Conservation (phyloP, 768 basidiomycete species). For the Termitomyces heimii region DNA sequence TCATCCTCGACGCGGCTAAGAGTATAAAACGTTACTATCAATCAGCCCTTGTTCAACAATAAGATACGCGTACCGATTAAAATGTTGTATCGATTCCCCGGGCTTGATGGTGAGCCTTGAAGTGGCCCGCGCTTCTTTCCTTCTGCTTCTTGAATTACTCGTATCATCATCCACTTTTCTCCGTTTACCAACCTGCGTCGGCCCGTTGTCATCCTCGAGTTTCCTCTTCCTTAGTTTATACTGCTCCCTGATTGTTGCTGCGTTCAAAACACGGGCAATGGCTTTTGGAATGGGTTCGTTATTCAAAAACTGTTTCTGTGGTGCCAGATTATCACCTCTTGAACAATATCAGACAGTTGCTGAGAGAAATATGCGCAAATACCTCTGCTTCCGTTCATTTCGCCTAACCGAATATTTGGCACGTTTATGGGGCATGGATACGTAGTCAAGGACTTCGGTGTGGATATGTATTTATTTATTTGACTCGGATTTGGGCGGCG, state of each 20-base stretch:
- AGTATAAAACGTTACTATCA: neutral
- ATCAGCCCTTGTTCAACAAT: too few relatives aligned
- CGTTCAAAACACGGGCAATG: conserved; percentile 58
- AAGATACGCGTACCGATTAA: conserved; percentile 51
- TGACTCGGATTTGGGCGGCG: too few relatives aligned
- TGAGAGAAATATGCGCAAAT: neutral
- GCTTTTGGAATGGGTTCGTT: conserved; percentile 69
- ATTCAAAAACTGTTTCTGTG: conserved; percentile 32
- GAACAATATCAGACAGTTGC: neutral
- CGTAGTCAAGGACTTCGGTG: neutral
- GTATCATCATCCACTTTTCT: conserved; percentile 20
- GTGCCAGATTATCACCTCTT: conserved; percentile 49
- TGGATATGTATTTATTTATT: neutral
- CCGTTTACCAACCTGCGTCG: conserved; percentile 22
- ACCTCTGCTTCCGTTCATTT: conserved; percentile 37
- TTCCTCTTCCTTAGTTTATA: conserved; percentile 45
- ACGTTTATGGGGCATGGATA: conserved; percentile 66
- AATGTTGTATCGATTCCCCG: conserved; percentile 70
- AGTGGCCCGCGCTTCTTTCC: conserved; percentile 16
- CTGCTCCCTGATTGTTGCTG: conserved; percentile 49
- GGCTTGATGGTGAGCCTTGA: conserved; percentile 43
- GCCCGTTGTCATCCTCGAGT: conserved; percentile 21
- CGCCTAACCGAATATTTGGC: conserved; percentile 48
- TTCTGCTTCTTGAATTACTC: conserved; percentile 13
- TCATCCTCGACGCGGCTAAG: conserved; percentile 67